Evolutionary conservation across 352 stramenopile species (phyloP).

Genomic region (Phytophthora nicotianae): DNA sequence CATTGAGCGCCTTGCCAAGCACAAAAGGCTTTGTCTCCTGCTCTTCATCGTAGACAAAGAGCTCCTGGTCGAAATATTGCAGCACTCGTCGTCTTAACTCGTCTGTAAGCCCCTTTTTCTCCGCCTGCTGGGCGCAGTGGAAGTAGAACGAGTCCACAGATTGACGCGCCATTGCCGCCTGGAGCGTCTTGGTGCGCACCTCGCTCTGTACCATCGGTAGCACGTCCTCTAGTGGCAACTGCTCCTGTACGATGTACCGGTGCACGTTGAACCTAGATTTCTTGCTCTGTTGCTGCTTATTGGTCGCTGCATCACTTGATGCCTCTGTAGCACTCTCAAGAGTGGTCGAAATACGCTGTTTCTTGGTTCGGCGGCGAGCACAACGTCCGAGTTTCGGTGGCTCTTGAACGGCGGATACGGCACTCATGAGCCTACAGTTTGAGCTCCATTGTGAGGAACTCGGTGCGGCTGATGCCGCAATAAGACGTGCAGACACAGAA

Average conservation of each 20-base stretch:
- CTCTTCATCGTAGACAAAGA: slow-evolving; percentile 35
- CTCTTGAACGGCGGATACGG: not conserved
- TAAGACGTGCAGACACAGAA: slow-evolving; percentile 2
- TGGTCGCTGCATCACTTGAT: not conserved
- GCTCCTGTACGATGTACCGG: slow-evolving; percentile 46
- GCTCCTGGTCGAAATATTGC: slow-evolving; percentile 53
- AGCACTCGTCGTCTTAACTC: slow-evolving; percentile 45
- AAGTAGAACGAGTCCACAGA: slow-evolving; percentile 82
- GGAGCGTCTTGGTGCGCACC: slow-evolving; percentile 41
- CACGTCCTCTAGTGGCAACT: slow-evolving; percentile 57
- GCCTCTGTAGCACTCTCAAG: not conserved
- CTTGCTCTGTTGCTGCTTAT: slow-evolving; percentile 1
- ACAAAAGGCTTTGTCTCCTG: slow-evolving; percentile 32
- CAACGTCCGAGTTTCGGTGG: slow-evolving; percentile 19
- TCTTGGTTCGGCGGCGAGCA: slow-evolving; percentile 16
- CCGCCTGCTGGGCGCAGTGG: slow-evolving; percentile 61
- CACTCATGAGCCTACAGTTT: slow-evolving; percentile 19
- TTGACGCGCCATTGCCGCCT: slow-evolving; percentile 35
- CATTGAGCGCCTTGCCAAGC: slow-evolving; percentile 65
- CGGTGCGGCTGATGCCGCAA: not conserved
- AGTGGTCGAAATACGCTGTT: slow-evolving; percentile 4
- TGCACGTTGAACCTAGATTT: slow-evolving; percentile 49
- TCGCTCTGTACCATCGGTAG: slow-evolving; percentile 54
- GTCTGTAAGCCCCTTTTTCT: slow-evolving; percentile 30
- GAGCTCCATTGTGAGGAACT: slow-evolving; percentile 1